Base-by-base conservation (phyloP, 1,139 yeast genomes). In the Blastobotrys arbuscula region DNA sequence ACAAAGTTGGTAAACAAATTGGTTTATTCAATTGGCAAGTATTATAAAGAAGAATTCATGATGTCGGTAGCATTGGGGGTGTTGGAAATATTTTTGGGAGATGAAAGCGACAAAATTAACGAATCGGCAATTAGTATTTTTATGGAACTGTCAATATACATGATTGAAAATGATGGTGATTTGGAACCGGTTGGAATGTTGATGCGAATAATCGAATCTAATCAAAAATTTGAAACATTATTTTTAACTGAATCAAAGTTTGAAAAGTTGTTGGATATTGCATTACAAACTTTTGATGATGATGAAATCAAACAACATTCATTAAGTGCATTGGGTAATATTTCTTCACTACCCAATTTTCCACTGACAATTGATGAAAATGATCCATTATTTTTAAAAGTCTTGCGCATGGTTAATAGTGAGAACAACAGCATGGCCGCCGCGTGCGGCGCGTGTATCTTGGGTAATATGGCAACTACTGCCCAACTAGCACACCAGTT, bases 391-490 rank as follows among this genome's bases (percentile, higher is more conserved):
- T 45, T 50, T 20, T 35, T 26, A 9, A 23, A 46, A 9, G 26
- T 50, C 16, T 34, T 39, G 34, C 16, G 4, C 2, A 36, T 49
- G 44, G 42, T 41, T 28, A 31, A 28, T 23, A 5, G 10, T 9
- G 37, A 42, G 7, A 35, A 37, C 19, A 36, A 39, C 8, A 21
- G 35, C n/a, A 44, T 34, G 18, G 48, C 49, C 30, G 53, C 48
- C 8, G 52, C 58, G 15, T 51, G 55, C n/a, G 54, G 57, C n/a
- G 52, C 54, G 9, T 44, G 56, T 30, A 38, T 60, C n/a, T 39
- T 61, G 2, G 62, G 60, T 12, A 60, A 59, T 44, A 39, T 57
- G 18, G 54, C 54, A 1, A 40, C 52, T 24, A 48, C 52, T 20
- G n/a, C 42, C 10, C 53, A 46, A n/a, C 31, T n/a, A 10, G 58